Evolutionary conservation across 257 asterid genomes (phyloP).

Genomic region (Ocimum tenuiflorum): DNA sequence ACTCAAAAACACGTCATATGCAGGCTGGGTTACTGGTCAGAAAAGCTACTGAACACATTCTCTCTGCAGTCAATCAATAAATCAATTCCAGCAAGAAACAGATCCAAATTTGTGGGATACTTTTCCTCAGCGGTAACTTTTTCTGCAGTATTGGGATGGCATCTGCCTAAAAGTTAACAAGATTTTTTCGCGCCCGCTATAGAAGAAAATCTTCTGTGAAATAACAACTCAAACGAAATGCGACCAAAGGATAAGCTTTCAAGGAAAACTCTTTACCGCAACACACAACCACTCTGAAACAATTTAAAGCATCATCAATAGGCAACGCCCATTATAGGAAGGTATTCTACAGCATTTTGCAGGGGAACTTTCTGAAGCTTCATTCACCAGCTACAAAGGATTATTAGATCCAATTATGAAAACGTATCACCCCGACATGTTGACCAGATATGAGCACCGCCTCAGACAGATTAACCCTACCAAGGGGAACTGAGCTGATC

Average conservation of each 20-base stretch:
- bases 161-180: constrained; percentile 15
- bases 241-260: not conserved
- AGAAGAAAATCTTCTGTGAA: not conserved
- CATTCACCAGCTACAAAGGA: no score
- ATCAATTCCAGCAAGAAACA: not conserved
- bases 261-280: not conserved
- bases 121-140: not conserved
- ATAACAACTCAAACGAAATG: not conserved
- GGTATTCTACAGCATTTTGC: not conserved
- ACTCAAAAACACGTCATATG: not conserved
- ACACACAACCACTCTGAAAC: not conserved
- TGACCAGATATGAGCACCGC: constrained; percentile 12
- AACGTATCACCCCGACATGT: not conserved
- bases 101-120: constrained; percentile 1
- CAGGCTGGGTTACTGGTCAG: constrained; percentile 7
- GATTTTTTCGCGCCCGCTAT: not conserved
- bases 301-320: not conserved
- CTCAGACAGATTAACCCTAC: constrained; percentile 12
- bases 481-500: not conserved
- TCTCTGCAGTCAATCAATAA: not conserved
- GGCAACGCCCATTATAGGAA: constrained; percentile 2
- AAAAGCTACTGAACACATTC: not conserved
- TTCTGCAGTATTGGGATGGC: constrained; percentile 11
- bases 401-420: not conserved
- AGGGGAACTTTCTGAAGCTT: no score